Evolutionary conservation across 2,329 filamentous ascomycete genomes (phyloP), one percentile per base, ranked within the genome.

Genomic region (Phaeosphaeriaceae sp.): DNA sequence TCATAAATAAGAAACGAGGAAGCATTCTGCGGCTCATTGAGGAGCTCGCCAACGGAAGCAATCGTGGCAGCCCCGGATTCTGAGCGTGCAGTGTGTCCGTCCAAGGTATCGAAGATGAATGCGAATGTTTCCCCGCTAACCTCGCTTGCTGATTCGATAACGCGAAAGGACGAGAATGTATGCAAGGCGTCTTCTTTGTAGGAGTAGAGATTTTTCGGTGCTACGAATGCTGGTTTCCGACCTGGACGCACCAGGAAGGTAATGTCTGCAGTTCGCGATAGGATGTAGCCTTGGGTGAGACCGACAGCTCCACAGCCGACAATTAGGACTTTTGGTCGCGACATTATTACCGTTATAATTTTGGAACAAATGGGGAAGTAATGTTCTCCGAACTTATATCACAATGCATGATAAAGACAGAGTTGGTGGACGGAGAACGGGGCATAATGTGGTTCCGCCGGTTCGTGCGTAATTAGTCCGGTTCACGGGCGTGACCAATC

Each of bases 171-270:
- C 3, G 55, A 23, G 19, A 69, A 69, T 7, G 54, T 59, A 23
- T 49, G 54, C 3, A 71, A 58, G 0, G 44, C 52, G 23, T 71
- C 56, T 11, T 58, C 56, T 51, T 67, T 66, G 53, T 71, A 71
- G 10, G 58, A 46, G 51, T 68, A 71, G 4, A 71, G 65, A 5
- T 59, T 46, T 44, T 65, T 68, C 11, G 68, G 68, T 7, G 62
- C 40, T 4, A 42, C 15, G 24, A 67, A 71, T 11, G 67, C 67
- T 1, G 62, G 23, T 24, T 42, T 59, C 32, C 68, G 68, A 35
- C 67, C 67, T 3, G 65, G 64, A 1, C 68, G 66, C 7, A 69
- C 68, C 17, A 71, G 65, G 49, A 61, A 71, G 30, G 64, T 71
- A n/a, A 69, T 65, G 23, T 64, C 57, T 32, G 65, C 63, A 11